Evolutionary conservation across 805 yeast species (phyloP), one percentile per base, ranked within the genome.

Genomic region (Cyberlindnera maclurae): DNA sequence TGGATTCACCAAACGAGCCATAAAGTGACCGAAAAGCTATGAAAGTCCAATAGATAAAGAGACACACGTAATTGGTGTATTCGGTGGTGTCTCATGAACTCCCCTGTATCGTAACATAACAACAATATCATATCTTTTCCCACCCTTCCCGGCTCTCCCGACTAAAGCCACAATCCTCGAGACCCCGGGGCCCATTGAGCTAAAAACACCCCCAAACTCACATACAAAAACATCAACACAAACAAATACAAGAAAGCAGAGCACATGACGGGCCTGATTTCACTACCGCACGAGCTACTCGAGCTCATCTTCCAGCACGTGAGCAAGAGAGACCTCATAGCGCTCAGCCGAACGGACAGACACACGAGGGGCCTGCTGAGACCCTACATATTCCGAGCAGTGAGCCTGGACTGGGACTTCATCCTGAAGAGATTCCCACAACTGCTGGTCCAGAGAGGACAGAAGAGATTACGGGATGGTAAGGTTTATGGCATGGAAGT

Each of bases 221-320:
- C 24, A 20, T 6, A 20, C 8, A 6, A 5, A 20, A 20, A 32
- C 34, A 32, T n/a, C 15, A 18, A 11, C 17, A 18, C 5, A 7
- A 8, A 20, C 26, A 20, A 4, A 15, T 15, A 20, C 16, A 13
- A 31, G 18, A 31, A 12, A n/a, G n/a, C n/a, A 18, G 33, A n/a
- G 18, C 8, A 15, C 17, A 26, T 26, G 29, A 33, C 4, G 20
- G 12, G 5, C 8, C 7, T 6, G 8, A 28, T 33, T 11, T 12
- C 30, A 9, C 42, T 52, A 28, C 40, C 54, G 2, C 54, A 52
- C 30, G 57, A 52, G 36, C 36, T 52, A 4, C 38, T 50, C 1
- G 32, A 44, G 9, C 31, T 34, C 15, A 40, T 52, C 3, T 50
- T 52, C 31, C 37, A 39, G 12, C 47, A 48, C 20, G 29, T 52